Percentiles rank a stretch among this genome's conserved stretches.
These are phyloP conservation scores for Secale cereale DNA, from an alignment of 176 grass and related monocot genomes.

Conservation along the genomic window DNA sequence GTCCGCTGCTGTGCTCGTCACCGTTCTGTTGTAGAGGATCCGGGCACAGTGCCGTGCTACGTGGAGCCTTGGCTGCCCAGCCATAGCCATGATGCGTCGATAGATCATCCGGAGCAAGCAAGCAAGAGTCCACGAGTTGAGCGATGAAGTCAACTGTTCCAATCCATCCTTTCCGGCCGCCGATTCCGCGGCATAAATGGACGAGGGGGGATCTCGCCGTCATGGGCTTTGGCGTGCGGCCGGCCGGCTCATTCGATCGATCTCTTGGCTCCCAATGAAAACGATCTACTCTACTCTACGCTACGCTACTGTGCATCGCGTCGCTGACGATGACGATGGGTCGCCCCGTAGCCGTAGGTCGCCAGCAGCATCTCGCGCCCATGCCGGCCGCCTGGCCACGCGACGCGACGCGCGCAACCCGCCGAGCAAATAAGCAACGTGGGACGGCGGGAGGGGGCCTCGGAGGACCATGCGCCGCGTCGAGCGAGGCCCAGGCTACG, in stretches of 20 bases:
- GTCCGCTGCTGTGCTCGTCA: conserved; percentile 16
- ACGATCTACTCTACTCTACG: background rate
- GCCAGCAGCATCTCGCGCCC: background rate
- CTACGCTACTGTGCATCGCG: background rate
- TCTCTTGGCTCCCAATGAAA: background rate
- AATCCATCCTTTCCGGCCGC: background rate
- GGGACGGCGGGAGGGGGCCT: background rate
- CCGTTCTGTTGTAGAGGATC: conserved; percentile 28
- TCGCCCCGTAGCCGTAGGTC: background rate
- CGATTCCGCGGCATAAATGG: background rate
- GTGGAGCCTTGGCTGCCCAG: background rate
- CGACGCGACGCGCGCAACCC: background rate
- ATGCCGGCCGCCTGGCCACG: background rate
- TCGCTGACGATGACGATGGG: background rate
- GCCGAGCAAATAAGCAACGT: background rate
- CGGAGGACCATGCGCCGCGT: background rate
- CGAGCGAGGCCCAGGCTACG: background rate
- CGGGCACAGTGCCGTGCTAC: background rate
- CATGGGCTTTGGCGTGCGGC: background rate
- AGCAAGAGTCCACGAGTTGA: background rate
- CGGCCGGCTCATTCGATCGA: no score
- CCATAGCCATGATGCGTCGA: background rate
- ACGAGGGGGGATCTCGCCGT: conserved; percentile 9
- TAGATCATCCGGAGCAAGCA: background rate
- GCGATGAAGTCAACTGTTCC: conserved; percentile 19